Conservation (phyloP, 2,329 filamentous ascomycete species). For the Scedosporium apiospermum region DNA sequence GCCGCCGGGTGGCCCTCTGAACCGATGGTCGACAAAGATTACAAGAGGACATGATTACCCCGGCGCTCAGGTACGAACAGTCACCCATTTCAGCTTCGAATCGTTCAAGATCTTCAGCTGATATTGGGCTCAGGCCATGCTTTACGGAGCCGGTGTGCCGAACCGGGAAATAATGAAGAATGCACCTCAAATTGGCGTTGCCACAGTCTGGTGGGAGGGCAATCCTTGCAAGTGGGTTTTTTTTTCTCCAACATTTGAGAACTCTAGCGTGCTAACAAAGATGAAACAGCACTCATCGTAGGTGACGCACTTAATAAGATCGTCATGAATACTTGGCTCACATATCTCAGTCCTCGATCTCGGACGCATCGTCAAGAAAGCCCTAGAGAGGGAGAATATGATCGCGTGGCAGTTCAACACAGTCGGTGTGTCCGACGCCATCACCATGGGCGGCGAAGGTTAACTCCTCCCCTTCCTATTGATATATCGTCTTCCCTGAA, state of each 20-base stretch:
- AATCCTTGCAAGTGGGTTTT: conserved; percentile 91
- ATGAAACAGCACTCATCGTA: not conserved
- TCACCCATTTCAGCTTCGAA: not conserved
- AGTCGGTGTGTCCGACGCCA: conserved; percentile 78
- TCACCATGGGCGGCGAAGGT: conserved; percentile 93
- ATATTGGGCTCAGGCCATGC: conserved; percentile 63
- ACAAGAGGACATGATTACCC: conserved; percentile 85
- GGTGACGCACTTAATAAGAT: not conserved
- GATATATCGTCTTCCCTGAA: not conserved
- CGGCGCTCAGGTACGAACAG: conserved; percentile 62
- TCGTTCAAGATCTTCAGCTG: not conserved
- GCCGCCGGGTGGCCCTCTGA: conserved; percentile 51
- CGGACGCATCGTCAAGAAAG: conserved; percentile 76
- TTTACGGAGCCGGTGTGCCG: conserved; percentile 86
- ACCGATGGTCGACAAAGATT: conserved; percentile 78
- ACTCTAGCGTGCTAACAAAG: too few relatives aligned
- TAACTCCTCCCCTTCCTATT: conserved; percentile 4
- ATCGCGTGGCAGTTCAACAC: conserved; percentile 93
- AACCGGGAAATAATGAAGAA: conserved; percentile 78
- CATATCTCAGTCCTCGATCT: conserved; percentile 49
- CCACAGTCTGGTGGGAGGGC: conserved; percentile 94
- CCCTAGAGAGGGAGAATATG: conserved; percentile 74
- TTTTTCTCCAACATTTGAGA: not conserved
- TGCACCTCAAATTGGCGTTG: conserved; percentile 81
- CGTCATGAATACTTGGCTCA: too few relatives aligned